phyloP scores from a whole-genome alignment of 805 yeast genomes.

The Candida saitoana region DNA sequence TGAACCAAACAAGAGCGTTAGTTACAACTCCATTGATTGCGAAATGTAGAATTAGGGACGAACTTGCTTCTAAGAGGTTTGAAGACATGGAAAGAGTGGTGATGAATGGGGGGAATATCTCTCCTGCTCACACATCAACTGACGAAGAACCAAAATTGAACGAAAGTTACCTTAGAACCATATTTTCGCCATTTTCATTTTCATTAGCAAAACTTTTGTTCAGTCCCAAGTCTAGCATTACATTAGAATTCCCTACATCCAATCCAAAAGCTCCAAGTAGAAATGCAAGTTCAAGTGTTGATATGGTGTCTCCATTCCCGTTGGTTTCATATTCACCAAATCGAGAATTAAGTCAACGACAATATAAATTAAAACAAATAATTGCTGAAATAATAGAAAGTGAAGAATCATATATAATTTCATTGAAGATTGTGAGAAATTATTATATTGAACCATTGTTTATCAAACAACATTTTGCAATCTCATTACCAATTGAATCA shows the following conservation, averaged over 20 bases:
- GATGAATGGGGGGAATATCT: neutral
- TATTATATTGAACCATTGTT: slow-evolving; percentile 41
- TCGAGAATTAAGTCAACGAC: neutral
- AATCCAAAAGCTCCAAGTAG: neutral
- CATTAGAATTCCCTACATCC: neutral
- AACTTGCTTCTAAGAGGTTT: neutral
- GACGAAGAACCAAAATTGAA: neutral
- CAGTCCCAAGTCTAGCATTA: slow-evolving; percentile 1
- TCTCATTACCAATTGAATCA: slow-evolving; percentile 22
- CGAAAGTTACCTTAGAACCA: neutral
- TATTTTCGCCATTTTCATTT: neutral
- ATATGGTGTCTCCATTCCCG: slow-evolving; percentile 19
- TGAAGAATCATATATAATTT: slow-evolving; percentile 45
- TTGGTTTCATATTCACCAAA: slow-evolving; percentile 17
- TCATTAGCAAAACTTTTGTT: neutral
- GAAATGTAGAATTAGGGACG: neutral
- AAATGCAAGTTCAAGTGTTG: slow-evolving; percentile 3
- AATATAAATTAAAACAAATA: slow-evolving; percentile 18
- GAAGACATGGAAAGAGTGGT: neutral
- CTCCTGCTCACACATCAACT: neutral
- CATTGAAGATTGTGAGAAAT: slow-evolving; percentile 39
- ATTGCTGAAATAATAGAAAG: slow-evolving; percentile 48
- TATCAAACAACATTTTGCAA: slow-evolving; percentile 20
- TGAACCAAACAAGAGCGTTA: neutral
- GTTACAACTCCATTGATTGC: neutral